A percentile compares a stretch with the other conserved stretches of the same genome.
Conservation (phyloP, 495 filamentous ascomycete species). For the Mytilinidion resinicola region DNA sequence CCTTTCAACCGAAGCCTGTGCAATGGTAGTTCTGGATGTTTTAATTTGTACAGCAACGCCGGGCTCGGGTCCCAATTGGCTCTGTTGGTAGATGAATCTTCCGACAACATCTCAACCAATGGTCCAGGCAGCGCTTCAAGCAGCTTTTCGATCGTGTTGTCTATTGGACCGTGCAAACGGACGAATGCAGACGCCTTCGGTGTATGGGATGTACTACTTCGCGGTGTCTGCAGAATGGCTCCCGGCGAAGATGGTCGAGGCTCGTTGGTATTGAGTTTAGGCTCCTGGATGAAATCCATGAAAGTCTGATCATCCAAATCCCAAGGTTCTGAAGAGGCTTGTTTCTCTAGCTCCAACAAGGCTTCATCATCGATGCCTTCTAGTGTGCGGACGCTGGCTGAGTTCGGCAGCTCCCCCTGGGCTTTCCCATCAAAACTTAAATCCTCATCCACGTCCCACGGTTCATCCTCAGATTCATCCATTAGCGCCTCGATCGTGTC, state of each 20-base stretch:
- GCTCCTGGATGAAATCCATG: background rate
- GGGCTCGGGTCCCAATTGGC: conserved; percentile 10
- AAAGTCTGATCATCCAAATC: conserved; percentile 3
- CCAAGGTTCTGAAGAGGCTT: conserved; percentile 14
- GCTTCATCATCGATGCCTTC: conserved; percentile 20
- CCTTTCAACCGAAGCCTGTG: conserved; percentile 20
- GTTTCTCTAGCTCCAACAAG: conserved; percentile 10
- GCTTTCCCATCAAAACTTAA: conserved; percentile 1
- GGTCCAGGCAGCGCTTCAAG: conserved; percentile 12
- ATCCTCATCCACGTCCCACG: conserved; percentile 22
- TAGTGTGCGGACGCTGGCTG: background rate
- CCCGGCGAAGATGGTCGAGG: background rate
- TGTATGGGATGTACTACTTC: background rate
- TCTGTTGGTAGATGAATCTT: conserved; percentile 9
- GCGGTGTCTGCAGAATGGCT: background rate
- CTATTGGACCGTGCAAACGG: conserved; percentile 21
- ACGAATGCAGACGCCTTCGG: conserved; percentile 10
- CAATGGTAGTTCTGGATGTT: conserved; percentile 12
- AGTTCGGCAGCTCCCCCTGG: background rate
- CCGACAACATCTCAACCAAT: conserved; percentile 19
- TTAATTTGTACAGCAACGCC: conserved; percentile 17
- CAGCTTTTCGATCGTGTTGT: conserved; percentile 12
- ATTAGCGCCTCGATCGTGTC: conserved; percentile 4
- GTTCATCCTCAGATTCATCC: conserved; percentile 17
- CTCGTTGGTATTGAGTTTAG: background rate